Conservation (phyloP, 2,329 filamentous ascomycete species). For the Thielaviopsis ethacetica region DNA sequence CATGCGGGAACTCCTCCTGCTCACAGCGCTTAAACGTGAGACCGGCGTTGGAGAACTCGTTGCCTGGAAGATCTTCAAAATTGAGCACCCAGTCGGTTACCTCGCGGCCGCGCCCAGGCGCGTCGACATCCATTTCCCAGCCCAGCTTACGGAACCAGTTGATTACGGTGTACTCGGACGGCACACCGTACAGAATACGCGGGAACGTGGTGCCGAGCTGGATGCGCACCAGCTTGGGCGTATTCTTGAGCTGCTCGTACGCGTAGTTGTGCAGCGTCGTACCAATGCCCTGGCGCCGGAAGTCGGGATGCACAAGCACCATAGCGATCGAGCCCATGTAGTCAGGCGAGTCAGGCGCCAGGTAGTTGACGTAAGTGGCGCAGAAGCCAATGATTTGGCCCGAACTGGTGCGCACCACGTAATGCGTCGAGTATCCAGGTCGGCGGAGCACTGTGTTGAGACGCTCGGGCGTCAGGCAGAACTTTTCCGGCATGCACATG, state of each 20-base stretch:
- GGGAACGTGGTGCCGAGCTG: conserved; percentile 44
- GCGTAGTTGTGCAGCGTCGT: conserved; percentile 35
- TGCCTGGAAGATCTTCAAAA: conserved; percentile 31
- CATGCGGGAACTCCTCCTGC: conserved; percentile 27
- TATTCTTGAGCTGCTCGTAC: conserved; percentile 29
- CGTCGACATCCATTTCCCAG: conserved; percentile 31
- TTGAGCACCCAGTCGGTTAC: conserved; percentile 37
- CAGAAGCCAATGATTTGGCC: conserved; percentile 38
- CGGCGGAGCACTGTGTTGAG: conserved; percentile 33
- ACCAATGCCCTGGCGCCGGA: conserved; percentile 34
- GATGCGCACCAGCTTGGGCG: conserved; percentile 34
- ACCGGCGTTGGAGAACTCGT: conserved; percentile 23
- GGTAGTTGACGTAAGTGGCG: conserved; percentile 42
- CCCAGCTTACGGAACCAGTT: conserved; percentile 38
- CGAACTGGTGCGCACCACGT: conserved; percentile 33
- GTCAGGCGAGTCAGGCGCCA: conserved; percentile 33
- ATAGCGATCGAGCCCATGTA: conserved; percentile 39
- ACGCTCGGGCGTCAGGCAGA: conserved; percentile 26
- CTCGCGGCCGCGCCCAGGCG: conserved; percentile 30
- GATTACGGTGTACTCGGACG: conserved; percentile 24
- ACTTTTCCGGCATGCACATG: conserved; percentile 27
- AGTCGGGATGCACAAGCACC: conserved; percentile 33
- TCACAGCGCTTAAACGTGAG: conserved; percentile 30
- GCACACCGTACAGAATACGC: conserved; percentile 38
- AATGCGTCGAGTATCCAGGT: conserved; percentile 40